Evolutionary conservation across 805 yeast species (phyloP).

Genomic region (Brettanomyces custersianus): DNA sequence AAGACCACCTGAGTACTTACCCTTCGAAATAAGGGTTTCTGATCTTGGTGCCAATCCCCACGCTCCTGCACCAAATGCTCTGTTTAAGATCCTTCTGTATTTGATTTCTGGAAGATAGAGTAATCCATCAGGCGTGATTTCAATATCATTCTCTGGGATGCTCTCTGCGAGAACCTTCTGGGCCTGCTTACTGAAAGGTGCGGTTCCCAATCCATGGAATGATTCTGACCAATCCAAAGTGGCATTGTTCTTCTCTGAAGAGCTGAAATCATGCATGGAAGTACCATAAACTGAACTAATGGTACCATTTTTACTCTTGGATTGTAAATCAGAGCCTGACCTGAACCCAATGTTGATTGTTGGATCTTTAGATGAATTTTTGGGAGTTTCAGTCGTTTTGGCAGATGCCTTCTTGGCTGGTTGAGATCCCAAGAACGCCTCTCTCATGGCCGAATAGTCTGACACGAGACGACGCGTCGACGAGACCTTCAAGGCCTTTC

Average conservation of each 20-base stretch:
- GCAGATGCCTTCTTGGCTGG: constrained; percentile 2
- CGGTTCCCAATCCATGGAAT: constrained; percentile 75
- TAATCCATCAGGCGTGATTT: constrained; percentile 92
- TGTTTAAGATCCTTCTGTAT: constrained; percentile 79
- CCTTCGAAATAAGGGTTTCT: constrained; percentile 67
- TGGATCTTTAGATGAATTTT: constrained; percentile 13
- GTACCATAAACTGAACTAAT: constrained; percentile 11
- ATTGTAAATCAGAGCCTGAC: constrained; percentile 2
- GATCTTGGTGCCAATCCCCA: constrained; percentile 97
- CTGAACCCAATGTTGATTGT: constrained; percentile 15
- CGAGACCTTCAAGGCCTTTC: no score
- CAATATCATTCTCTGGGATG: constrained; percentile 66
- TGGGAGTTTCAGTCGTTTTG: constrained; percentile 1
- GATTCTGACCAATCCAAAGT: constrained; percentile 74
- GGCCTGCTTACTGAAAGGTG: constrained; percentile 59
- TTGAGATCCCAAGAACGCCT: constrained; percentile 17
- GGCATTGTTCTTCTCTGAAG: constrained; percentile 11
- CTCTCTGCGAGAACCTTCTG: constrained; percentile 54
- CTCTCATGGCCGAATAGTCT: constrained; percentile 15
- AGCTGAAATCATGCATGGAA: constrained; percentile 18
- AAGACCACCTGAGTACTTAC: constrained; percentile 25
- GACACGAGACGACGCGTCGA: no score
- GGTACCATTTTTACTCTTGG: constrained; percentile 8
- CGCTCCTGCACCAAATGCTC: constrained; percentile 96
- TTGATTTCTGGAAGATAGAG: constrained; percentile 91